Evolutionary conservation across 106 monocot species (phyloP).

Genomic region (Agapanthus africanus): DNA sequence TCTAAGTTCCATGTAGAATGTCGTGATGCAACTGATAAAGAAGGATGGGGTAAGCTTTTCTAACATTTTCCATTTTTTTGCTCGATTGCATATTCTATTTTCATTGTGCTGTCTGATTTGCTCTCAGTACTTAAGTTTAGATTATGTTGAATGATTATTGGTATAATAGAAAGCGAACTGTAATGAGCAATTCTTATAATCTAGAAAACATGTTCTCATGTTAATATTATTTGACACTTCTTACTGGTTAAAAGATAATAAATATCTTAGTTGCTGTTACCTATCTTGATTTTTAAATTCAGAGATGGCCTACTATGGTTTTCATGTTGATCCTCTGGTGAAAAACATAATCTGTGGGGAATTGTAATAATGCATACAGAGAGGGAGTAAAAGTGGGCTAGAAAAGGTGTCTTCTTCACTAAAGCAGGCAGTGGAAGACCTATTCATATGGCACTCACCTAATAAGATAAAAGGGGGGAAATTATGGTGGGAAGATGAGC

Average conservation of each 20-base stretch:
- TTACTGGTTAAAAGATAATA: not conserved
- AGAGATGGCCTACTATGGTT: too few species aligned
- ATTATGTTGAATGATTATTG: not conserved
- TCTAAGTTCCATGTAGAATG: slow-evolving; percentile 73
- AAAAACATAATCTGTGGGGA: too few species aligned
- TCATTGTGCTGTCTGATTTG: not conserved
- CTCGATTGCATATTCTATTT: too few species aligned
- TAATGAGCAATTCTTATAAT: not conserved
- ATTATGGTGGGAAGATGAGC: too few species aligned
- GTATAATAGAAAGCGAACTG: not conserved
- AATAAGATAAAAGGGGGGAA: too few species aligned
- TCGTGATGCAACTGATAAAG: slow-evolving; percentile 82
- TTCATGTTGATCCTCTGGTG: too few species aligned
- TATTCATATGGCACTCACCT: too few species aligned
- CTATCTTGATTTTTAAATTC: too few species aligned
- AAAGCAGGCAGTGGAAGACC: not conserved
- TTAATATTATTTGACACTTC: not conserved
- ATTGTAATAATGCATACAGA: not conserved
- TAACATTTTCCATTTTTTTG: not conserved
- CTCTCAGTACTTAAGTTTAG: not conserved
- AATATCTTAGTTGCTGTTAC: too few species aligned
- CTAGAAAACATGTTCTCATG: not conserved
- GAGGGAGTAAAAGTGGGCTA: not conserved
- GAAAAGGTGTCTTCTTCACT: not conserved
- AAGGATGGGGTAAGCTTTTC: slow-evolving; percentile 79